Conservation (phyloP, 768 basidiomycete species). For the Rubroboletus satanas region DNA sequence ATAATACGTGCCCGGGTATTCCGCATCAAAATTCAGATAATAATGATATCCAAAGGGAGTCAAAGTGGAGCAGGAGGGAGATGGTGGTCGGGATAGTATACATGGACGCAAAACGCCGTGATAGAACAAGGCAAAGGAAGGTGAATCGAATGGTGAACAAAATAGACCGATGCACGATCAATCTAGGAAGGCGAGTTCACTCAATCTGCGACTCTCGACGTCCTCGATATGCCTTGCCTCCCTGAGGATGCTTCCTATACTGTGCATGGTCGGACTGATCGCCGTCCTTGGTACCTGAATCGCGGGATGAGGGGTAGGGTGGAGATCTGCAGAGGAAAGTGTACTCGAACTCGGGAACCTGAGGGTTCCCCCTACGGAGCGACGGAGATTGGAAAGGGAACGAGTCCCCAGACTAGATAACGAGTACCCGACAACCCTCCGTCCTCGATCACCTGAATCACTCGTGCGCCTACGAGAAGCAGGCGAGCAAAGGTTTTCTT, state of each 20-base stretch:
- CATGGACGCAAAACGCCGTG: conserved; percentile 2
- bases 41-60: conserved; percentile 1
- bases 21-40: conserved; percentile 3
- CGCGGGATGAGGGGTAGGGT: conserved; percentile 19
- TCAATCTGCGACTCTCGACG: conserved; percentile 64
- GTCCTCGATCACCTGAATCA: conserved; percentile 16
- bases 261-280: conserved; percentile 58
- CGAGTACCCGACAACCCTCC: not conserved
- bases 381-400: conserved; percentile 44
- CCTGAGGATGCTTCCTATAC: conserved; percentile 49
- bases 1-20: not conserved
- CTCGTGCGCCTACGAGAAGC: conserved; percentile 18
- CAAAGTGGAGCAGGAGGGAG: not conserved
- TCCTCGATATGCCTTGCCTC: conserved; percentile 57
- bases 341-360: conserved; percentile 16
- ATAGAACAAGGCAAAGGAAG: not conserved
- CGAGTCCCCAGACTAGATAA: conserved; percentile 32
- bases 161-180: conserved; percentile 17
- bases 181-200: conserved; percentile 65
- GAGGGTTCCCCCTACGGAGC: conserved; percentile 39
- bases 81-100: not conserved
- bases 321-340: conserved; percentile 28
- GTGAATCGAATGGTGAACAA: not conserved
- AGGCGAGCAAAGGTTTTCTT: conserved; percentile 2
- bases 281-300: conserved; percentile 35